Conservation (phyloP, 495 filamentous ascomycete species). For the Physcia stellaris region DNA sequence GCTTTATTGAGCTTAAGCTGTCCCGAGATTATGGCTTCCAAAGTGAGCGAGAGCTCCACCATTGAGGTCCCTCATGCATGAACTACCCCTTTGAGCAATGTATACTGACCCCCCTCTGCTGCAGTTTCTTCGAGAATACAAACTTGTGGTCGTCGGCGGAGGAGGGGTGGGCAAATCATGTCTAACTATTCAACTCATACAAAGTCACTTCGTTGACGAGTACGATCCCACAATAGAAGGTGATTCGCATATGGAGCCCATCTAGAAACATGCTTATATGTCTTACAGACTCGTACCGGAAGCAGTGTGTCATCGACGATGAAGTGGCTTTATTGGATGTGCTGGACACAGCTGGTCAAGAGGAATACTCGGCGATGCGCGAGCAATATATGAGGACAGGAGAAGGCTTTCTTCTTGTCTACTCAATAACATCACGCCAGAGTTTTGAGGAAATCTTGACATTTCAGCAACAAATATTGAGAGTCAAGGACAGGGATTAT, state of each 20-base stretch:
- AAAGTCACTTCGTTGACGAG: conserved; percentile 97
- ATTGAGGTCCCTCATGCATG: background rate
- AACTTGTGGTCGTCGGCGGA: conserved; percentile 93
- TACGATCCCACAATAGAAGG: conserved; percentile 99
- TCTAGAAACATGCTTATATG: background rate
- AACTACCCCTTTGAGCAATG: conserved; percentile 3
- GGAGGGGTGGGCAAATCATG: conserved; percentile 99
- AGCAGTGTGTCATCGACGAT: conserved; percentile 97
- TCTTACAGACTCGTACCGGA: conserved; percentile 85
- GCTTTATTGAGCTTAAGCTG: conserved; percentile 5
- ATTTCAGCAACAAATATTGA: conserved; percentile 95
- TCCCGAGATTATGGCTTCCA: conserved; percentile 16
- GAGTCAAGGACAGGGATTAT: conserved; percentile 98
- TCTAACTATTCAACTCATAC: conserved; percentile 97
- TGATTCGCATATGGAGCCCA: conserved; percentile 23
- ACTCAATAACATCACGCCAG: conserved; percentile 93
- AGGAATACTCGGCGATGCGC: conserved; percentile 98
- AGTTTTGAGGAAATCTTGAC: conserved; percentile 97
- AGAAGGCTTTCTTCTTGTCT: conserved; percentile 94
- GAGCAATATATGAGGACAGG: conserved; percentile 99
- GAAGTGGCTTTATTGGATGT: conserved; percentile 95
- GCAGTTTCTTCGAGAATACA: conserved; percentile 97
- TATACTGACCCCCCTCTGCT: conserved; percentile 9
- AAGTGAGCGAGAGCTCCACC: conserved; percentile 10
- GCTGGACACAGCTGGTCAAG: conserved; percentile 93